Base-by-base conservation (phyloP, 2,329 filamentous ascomycete species). In the Trichoderma koningiopsis region DNA sequence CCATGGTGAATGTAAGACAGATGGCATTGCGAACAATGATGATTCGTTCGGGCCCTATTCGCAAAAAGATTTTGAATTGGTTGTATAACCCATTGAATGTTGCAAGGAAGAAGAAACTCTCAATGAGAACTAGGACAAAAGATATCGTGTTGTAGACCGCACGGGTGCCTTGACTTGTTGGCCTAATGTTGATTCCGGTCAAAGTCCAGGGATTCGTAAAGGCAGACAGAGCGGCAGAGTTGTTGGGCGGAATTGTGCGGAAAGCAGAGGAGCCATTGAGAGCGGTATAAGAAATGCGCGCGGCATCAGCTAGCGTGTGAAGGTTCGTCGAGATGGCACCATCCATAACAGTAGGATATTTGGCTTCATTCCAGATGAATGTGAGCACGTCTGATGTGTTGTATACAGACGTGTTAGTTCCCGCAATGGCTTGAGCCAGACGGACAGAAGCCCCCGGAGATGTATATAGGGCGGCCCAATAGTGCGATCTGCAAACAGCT, bases 31-130 rank as follows among this genome's bases (percentile, higher is more conserved):
- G 72, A 13, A 72, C 67, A 2, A 72, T 29, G 27, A 73, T 72
- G 55, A 73, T 73, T 35, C 68, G 70, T 4, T 16, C 16, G 0
- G 71, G 68, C 1, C 55, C 29, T 16, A 70, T 57, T 13, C 65
- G 65, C 10, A 70, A 33, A 52, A 73, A 75, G 29, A 74, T 47
- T 57, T 72, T 74, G 68, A 75, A 74, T n/a, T 71, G 56, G 7
- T 62, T 72, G 8, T 72, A 74, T 22, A 75, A 71, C 1, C 72
- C 73, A 37, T 74, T 75, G 40, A 74, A 64, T 5, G 69, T 72
- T 33, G 71, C 73, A 11, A 75, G 70, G 47, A 73, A 75, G 57
- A 74, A 75, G 60, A 74, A 74, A 19, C 74, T 71, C 29, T 75
- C 71, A 35, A 74, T 74, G 33, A 74, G 49, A n/a, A 74, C 60